Percentiles rank a stretch among this genome's conserved stretches.
Conservation (phyloP, 2,329 filamentous ascomycete species). For the Sarocladium oryzae region DNA sequence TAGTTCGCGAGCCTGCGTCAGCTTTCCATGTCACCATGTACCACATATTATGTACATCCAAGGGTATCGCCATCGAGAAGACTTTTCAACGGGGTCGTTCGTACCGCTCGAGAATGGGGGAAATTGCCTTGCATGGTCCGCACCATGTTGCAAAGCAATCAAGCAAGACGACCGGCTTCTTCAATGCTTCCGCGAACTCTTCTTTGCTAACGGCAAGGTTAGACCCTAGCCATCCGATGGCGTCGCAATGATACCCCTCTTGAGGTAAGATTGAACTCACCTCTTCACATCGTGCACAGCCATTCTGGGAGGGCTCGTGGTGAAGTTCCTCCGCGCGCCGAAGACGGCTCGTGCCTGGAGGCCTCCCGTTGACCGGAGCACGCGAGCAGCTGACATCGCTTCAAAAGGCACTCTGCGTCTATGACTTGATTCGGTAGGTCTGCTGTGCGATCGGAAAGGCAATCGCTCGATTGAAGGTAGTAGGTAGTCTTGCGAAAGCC, state of each 20-base stretch:
- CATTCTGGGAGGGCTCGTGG: conserved; percentile 33
- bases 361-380: conserved; percentile 4
- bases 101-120: conserved; percentile 54
- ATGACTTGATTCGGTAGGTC: neutral
- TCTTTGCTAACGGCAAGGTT: too few species aligned
- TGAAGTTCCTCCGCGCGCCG: conserved; percentile 20
- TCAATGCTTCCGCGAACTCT: conserved; percentile 52
- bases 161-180: conserved; percentile 58
- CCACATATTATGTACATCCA: too few species aligned
- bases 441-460: too few species aligned
- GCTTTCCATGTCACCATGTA: neutral
- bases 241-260: too few species aligned
- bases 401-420: too few species aligned
- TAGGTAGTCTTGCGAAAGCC: too few species aligned
- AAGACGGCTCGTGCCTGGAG: neutral
- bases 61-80: too few species aligned
- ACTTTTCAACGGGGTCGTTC: too few species aligned
- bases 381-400: conserved; percentile 9
- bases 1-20: conserved; percentile 8
- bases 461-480: too few species aligned
- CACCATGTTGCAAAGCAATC: conserved; percentile 92
- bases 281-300: conserved; percentile 37
- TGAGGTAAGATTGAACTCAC: too few species aligned
- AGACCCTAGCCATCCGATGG: too few species aligned
- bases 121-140: conserved; percentile 88